phyloP scores from a whole-genome alignment of 2,329 filamentous ascomycete species.

The Elsinoe fawcettii region DNA sequence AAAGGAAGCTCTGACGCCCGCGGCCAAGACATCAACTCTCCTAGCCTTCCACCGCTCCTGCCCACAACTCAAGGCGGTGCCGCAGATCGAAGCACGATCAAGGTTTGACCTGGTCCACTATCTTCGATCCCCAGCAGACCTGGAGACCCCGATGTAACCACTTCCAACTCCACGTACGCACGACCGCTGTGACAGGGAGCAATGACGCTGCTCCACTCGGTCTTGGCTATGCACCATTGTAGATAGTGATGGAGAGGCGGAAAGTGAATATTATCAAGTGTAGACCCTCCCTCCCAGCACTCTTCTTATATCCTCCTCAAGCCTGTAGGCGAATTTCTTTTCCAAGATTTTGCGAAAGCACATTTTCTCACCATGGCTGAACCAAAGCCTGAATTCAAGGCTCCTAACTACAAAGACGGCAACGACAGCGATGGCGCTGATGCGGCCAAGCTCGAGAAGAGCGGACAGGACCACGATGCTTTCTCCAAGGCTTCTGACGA shows the following conservation, averaged over 20 bases:
- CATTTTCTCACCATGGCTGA: neutral
- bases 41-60: slow-evolving; percentile 3
- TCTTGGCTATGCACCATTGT: neutral
- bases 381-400: neutral
- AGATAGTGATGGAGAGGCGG: neutral
- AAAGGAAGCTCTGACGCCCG: slow-evolving; percentile 10
- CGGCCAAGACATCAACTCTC: neutral
- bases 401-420: neutral
- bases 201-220: slow-evolving; percentile 6
- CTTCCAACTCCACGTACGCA: neutral
- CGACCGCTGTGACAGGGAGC: slow-evolving; percentile 1
- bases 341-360: neutral
- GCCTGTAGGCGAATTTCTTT: neutral
- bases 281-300: neutral
- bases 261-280: neutral
- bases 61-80: neutral
- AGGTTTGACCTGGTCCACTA: neutral
- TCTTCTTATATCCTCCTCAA: neutral
- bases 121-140: neutral
- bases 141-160: slow-evolving; percentile 6
- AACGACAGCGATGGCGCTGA: slow-evolving; percentile 9
- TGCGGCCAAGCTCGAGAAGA: slow-evolving; percentile 4
- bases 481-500: slow-evolving; percentile 3
- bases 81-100: slow-evolving; percentile 11
- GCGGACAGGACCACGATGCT: neutral